Evolutionary conservation across 495 filamentous ascomycete genomes (phyloP).

Genomic region (Penicillium coprophilum): DNA sequence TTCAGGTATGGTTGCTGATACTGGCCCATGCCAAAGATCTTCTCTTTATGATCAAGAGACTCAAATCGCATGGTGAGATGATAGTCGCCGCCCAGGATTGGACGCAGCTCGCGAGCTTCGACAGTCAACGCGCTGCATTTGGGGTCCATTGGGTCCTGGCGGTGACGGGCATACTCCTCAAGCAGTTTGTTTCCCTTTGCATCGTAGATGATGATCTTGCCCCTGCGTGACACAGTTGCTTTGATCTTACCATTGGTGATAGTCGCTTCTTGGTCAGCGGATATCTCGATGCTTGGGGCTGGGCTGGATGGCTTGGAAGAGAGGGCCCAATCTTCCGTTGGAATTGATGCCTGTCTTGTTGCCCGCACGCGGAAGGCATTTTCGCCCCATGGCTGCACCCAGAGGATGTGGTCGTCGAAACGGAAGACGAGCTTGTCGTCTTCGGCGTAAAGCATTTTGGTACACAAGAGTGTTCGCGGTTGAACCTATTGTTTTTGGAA

Average conservation of each 20-base stretch:
- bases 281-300: slow-evolving; percentile 24
- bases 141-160: slow-evolving; percentile 50
- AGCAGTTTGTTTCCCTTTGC: slow-evolving; percentile 43
- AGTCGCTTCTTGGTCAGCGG: slow-evolving; percentile 32
- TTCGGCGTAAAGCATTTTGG: slow-evolving; percentile 44
- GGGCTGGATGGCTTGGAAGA: slow-evolving; percentile 22
- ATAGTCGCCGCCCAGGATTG: slow-evolving; percentile 51
- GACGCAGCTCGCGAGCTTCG: slow-evolving; percentile 55
- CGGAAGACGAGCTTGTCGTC: slow-evolving; percentile 44
- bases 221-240: slow-evolving; percentile 45
- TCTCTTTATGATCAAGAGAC: slow-evolving; percentile 49
- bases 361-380: slow-evolving; percentile 55
- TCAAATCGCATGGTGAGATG: slow-evolving; percentile 55
- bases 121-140: slow-evolving; percentile 55
- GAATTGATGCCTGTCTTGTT: slow-evolving; percentile 49
- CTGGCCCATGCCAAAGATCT: slow-evolving; percentile 63
- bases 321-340: slow-evolving; percentile 55
- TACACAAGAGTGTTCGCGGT: not conserved
- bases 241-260: slow-evolving; percentile 54
- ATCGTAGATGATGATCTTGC: slow-evolving; percentile 54
- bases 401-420: slow-evolving; percentile 54
- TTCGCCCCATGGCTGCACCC: slow-evolving; percentile 56
- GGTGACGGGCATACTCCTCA: slow-evolving; percentile 57
- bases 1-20: slow-evolving; percentile 59
- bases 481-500: not conserved